phyloP scores from a whole-genome alignment of 2,329 filamentous ascomycete genomes.

The Xylaria hypoxylon region DNA sequence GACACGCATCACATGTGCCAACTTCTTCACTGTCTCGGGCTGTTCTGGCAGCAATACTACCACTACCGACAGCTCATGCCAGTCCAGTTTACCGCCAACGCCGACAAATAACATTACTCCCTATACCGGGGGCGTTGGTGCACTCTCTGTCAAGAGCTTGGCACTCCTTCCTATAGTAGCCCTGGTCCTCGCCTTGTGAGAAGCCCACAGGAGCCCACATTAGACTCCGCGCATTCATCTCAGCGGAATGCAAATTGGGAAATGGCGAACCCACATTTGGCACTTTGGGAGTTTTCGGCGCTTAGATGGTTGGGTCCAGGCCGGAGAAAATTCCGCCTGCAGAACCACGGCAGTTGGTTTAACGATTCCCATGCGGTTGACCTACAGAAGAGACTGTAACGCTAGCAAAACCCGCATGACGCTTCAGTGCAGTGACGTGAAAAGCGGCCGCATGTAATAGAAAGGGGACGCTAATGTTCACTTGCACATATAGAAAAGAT shows the following conservation, averaged over 20 bases:
- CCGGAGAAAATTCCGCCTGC: conserved; percentile 8
- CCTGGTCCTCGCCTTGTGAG: conserved; percentile 42
- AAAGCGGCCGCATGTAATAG: conserved; percentile 23
- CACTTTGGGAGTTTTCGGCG: conserved; percentile 17
- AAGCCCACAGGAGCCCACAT: no score
- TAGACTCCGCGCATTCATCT: conserved; percentile 1
- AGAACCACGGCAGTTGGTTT: conserved; percentile 9
- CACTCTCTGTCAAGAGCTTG: conserved; percentile 38
- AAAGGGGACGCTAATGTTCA: conserved; percentile 17
- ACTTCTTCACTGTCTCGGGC: conserved; percentile 65
- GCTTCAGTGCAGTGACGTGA: neutral
- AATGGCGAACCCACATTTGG: conserved; percentile 16
- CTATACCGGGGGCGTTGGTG: conserved; percentile 18
- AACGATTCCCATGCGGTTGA: conserved; percentile 16
- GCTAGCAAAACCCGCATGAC: conserved; percentile 9
- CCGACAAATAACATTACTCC: conserved; percentile 12
- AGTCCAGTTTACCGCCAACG: neutral
- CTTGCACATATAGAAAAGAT: conserved; percentile 23
- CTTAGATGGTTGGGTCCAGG: conserved; percentile 11
- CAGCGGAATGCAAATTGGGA: conserved; percentile 5
- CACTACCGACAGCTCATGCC: conserved; percentile 30
- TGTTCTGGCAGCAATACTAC: conserved; percentile 37
- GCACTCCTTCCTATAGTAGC: conserved; percentile 42
- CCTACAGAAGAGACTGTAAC: conserved; percentile 28
- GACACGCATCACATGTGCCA: conserved; percentile 73